These are phyloP conservation scores for Melocanna baccifera DNA, from an alignment of 176 grass and related monocot genomes.

Conservation along the genomic window DNA sequence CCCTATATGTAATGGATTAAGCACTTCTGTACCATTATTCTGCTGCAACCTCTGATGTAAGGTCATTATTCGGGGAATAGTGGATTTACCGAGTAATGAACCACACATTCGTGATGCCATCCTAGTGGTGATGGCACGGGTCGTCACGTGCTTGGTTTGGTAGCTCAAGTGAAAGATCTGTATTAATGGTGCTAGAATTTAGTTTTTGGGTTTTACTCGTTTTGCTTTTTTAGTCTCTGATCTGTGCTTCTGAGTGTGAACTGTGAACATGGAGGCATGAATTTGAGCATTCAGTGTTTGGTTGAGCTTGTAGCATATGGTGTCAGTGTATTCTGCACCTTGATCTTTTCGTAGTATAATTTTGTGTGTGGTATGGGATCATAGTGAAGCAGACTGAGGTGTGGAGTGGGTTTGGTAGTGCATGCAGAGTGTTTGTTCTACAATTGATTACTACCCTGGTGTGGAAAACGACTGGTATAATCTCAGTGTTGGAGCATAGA, in stretches of 20 bases:
- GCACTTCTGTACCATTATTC: too few relatives aligned
- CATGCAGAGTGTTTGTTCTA: background rate
- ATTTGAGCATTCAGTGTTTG: background rate
- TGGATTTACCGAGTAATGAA: too few relatives aligned
- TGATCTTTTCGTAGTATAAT: background rate
- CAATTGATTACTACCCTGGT: background rate
- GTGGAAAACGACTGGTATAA: background rate
- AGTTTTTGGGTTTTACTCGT: background rate
- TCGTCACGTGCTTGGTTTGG: background rate
- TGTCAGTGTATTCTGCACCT: background rate
- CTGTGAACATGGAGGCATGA: background rate
- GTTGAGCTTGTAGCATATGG: background rate
- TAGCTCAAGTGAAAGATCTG: slow-evolving; percentile 29
- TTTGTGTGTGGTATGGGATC: background rate
- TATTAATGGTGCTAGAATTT: slow-evolving; percentile 5
- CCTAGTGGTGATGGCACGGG: too few relatives aligned
- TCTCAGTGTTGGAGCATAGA: background rate
- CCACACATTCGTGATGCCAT: too few relatives aligned
- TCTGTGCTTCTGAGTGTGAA: background rate
- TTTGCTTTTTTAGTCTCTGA: background rate
- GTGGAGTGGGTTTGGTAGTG: background rate
- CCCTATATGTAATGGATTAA: too few relatives aligned
- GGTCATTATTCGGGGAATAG: too few relatives aligned
- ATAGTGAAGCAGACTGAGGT: background rate
- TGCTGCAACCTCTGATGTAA: too few relatives aligned